These are phyloP conservation scores for Adansonia grandidieri DNA, from an alignment of 441 rosid genomes.

Conservation along the genomic window DNA sequence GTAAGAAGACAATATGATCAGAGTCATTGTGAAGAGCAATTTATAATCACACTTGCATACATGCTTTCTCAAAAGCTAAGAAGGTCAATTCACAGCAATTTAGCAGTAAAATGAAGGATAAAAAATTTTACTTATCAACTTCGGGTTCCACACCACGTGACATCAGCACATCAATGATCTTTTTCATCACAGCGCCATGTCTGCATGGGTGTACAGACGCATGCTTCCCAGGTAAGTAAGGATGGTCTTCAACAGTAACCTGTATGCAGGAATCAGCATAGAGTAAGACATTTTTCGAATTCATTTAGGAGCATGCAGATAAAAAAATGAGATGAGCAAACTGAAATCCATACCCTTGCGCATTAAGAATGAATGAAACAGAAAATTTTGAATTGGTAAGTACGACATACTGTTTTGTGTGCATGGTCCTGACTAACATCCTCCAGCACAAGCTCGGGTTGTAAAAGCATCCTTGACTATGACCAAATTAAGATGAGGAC, in stretches of 20 bases:
- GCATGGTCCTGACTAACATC: slow-evolving; percentile 98
- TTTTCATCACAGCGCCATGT: slow-evolving; percentile 99
- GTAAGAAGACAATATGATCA: background rate
- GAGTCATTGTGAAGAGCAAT: background rate
- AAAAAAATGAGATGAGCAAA: background rate
- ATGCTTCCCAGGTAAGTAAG: slow-evolving; percentile 94
- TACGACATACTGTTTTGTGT: slow-evolving; percentile 66
- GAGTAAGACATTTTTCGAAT: background rate
- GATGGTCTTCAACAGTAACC: slow-evolving; percentile 98
- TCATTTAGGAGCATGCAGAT: slow-evolving; percentile 6
- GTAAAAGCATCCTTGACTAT: slow-evolving; percentile 86
- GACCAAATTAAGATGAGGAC: slow-evolving; percentile 24
- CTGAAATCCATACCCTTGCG: background rate
- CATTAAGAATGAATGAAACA: background rate
- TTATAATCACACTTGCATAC: background rate
- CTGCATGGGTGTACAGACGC: slow-evolving; percentile 98
- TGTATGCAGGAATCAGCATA: slow-evolving; percentile 33
- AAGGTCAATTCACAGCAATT: background rate
- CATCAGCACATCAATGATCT: slow-evolving; percentile 89
- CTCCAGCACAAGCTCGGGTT: slow-evolving; percentile 85
- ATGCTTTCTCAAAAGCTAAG: background rate
- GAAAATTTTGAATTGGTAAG: background rate
- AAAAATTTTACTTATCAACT: slow-evolving; percentile 61
- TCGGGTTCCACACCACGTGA: slow-evolving; percentile 97
- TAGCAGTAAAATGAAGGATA: background rate